phyloP scores from a whole-genome alignment of 2,329 filamentous ascomycete species.

The Paracoccidioides brasiliensis region DNA sequence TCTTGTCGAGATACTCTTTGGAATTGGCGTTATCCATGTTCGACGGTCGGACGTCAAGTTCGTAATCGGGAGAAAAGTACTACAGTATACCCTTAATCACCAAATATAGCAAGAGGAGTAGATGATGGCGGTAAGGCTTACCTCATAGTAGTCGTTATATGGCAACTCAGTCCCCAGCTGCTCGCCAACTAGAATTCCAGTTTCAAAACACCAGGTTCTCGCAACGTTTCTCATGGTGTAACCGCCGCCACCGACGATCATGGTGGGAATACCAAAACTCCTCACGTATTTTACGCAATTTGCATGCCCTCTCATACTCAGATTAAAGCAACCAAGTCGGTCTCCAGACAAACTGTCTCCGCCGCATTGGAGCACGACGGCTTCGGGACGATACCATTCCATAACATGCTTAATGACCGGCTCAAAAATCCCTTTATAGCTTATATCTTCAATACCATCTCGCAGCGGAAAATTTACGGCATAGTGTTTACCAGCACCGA shows the following conservation, averaged over 20 bases:
- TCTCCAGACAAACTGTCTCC: conserved; percentile 56
- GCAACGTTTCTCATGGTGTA: conserved; percentile 56
- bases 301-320: conserved; percentile 57
- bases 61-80: conserved; percentile 58
- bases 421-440: conserved; percentile 57
- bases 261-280: conserved; percentile 51
- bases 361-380: conserved; percentile 56
- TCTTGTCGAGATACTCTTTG: conserved; percentile 55
- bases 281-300: conserved; percentile 59
- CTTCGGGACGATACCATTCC: conserved; percentile 55
- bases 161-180: conserved; percentile 72
- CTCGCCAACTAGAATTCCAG: conserved; percentile 68
- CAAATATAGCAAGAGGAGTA: not conserved
- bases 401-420: conserved; percentile 55
- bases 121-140: conserved; percentile 19
- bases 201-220: conserved; percentile 55
- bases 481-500: conserved; percentile 54
- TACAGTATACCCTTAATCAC: conserved; percentile 21
- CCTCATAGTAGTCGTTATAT: conserved; percentile 90
- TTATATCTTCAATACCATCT: conserved; percentile 54
- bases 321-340: conserved; percentile 55
- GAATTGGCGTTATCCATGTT: conserved; percentile 64
- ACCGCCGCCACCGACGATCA: conserved; percentile 54
- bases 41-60: conserved; percentile 54
- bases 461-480: conserved; percentile 57